Base-by-base conservation (phyloP, 768 basidiomycete species). In the Boletus insuetus region DNA sequence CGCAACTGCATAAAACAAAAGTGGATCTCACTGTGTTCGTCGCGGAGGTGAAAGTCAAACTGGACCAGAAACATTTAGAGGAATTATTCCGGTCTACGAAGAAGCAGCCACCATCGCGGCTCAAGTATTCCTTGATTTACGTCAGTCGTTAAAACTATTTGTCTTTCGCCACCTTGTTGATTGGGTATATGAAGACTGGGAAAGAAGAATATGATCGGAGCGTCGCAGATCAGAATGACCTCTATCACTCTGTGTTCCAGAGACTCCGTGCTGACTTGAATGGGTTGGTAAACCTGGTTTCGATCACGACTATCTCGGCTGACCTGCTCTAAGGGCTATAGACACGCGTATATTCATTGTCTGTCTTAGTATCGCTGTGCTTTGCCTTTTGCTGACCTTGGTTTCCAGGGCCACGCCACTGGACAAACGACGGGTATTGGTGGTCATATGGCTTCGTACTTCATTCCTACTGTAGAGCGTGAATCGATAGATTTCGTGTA, bases 1-100 rank as follows among this genome's bases (percentile, higher is more conserved):
- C 8, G 32, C 32, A 34, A 12, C 32, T 9, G 24, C 24, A 24
- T 24, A 24, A 5, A 24, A 4, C 20, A 2, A 9, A 14, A 12
- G 46, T 73, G 3, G 53, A 59, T 12, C 63, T 74, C 5, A 66
- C 64, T 6, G 53, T 73, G n/a, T 74, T 65, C 53, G 60, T 56
- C 19, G 72, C 67, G 8, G 37, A 51, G 7, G 49, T 55, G 41
- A 29, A 47, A 1, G 49, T 48, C 6, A 3, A 47, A 22, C 17
- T 51, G 2, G 32, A 51, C 13, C 4, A 42, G 20, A 46, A n/a
- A 17, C 41, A 29, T 10, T 31, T 20, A 14, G 40, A 2, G 5
- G 48, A 50, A 39, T 16, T 58, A 40, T 1, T 29, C 2, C 54
- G 54, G 14, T 55, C 16, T 44, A 51, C 42, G 5, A 48, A 34